Conservation (phyloP, 2,329 filamentous ascomycete genomes). For the Arthrocladium fulminans region DNA sequence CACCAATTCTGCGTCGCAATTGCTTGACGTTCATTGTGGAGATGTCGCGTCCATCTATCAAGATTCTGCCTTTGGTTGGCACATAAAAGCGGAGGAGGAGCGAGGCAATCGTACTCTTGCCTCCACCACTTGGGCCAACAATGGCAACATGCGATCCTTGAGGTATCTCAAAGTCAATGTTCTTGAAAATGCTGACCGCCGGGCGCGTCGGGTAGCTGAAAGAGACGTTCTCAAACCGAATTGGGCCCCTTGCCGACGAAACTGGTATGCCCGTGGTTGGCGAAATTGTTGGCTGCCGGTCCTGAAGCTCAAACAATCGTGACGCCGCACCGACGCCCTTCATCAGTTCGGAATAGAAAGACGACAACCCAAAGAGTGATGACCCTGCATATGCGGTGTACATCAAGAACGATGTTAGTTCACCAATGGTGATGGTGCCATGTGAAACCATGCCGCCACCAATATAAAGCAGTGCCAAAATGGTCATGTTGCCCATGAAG, state of each 20-base stretch:
- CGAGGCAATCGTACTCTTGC: slow-evolving; percentile 93
- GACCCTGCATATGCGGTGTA: slow-evolving; percentile 83
- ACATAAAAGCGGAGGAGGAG: slow-evolving; percentile 85
- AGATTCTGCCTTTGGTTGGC: slow-evolving; percentile 66
- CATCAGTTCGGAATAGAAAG: slow-evolving; percentile 98
- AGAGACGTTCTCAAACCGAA: slow-evolving; percentile 73
- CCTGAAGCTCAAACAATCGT: slow-evolving; percentile 89
- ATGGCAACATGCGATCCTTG: slow-evolving; percentile 93
- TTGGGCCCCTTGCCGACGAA: slow-evolving; percentile 73
- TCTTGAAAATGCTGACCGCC: slow-evolving; percentile 82
- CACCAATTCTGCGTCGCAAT: slow-evolving; percentile 80
- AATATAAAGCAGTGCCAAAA: slow-evolving; percentile 79
- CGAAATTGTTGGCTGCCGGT: slow-evolving; percentile 77
- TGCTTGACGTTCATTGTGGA: slow-evolving; percentile 86
- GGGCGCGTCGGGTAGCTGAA: slow-evolving; percentile 94
- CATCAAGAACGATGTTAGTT: slow-evolving; percentile 95
- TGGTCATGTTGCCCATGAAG: slow-evolving; percentile 92
- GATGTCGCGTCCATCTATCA: slow-evolving; percentile 77
- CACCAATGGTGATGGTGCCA: slow-evolving; percentile 79
- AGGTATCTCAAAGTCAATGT: slow-evolving; percentile 81
- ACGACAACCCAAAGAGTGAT: slow-evolving; percentile 85
- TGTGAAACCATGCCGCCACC: slow-evolving; percentile 83
- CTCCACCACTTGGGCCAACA: slow-evolving; percentile 89
- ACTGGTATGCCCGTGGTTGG: slow-evolving; percentile 75
- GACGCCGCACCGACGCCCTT: slow-evolving; percentile 97